Conservation (phyloP, 176 grass and related monocot genomes). For the Cenchrus purpureus region DNA sequence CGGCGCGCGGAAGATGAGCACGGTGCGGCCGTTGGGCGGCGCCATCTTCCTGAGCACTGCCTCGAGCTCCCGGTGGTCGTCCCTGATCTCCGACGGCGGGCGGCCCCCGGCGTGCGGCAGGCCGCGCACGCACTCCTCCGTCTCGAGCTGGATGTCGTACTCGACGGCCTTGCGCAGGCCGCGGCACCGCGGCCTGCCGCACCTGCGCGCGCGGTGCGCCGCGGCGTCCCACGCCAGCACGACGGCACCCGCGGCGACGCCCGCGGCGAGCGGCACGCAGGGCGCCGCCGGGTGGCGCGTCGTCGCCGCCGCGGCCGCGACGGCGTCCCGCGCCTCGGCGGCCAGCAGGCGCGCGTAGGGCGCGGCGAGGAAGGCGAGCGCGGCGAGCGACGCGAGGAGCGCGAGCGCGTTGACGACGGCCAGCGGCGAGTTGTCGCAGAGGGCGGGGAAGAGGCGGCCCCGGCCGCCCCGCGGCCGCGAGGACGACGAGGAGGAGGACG, state of each 20-base stretch:
- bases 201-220: constrained; percentile 63
- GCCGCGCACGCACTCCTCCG: constrained; percentile 83
- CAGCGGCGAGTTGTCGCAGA: constrained; percentile 69
- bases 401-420: constrained; percentile 64
- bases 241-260: constrained; percentile 49
- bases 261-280: constrained; percentile 59
- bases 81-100: constrained; percentile 49
- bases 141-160: constrained; percentile 90
- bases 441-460: constrained; percentile 48
- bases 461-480: constrained; percentile 29
- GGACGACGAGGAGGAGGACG: constrained; percentile 9
- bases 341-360: constrained; percentile 56
- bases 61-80: constrained; percentile 80
- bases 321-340: constrained; percentile 53
- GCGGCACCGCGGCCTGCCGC: constrained; percentile 74
- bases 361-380: constrained; percentile 53
- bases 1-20: constrained; percentile 75
- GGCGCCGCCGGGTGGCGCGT: constrained; percentile 34
- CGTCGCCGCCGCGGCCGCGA: constrained; percentile 14
- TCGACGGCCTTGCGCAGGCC: constrained; percentile 79
- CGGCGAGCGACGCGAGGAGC: constrained; percentile 59
- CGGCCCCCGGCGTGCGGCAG: background rate
- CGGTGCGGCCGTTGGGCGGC: constrained; percentile 72
- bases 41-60: constrained; percentile 92
- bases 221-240: constrained; percentile 70